Percentiles rank a stretch among this genome's conserved stretches.
Evolutionary conservation across 164 flowering plant species (phyloP).

Genomic region (Amborella trichopoda): DNA sequence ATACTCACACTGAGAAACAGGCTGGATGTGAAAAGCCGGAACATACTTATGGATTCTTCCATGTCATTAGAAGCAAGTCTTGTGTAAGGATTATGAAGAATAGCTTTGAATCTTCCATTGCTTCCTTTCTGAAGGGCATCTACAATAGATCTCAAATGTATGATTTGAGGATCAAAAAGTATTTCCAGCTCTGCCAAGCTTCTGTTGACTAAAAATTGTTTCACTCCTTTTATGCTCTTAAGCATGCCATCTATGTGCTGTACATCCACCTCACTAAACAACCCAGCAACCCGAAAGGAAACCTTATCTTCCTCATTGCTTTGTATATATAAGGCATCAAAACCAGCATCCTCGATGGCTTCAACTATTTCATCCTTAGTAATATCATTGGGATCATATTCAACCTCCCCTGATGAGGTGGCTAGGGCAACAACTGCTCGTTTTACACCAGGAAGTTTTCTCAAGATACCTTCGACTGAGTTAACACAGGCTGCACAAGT

Average conservation of each 20-base stretch:
- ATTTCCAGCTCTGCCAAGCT: slow-evolving; percentile 43
- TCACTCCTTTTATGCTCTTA: slow-evolving; percentile 51
- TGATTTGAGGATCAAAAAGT: slow-evolving; percentile 74
- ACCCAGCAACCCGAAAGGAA: slow-evolving; percentile 42
- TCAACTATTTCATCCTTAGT: slow-evolving; percentile 72
- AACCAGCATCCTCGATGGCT: slow-evolving; percentile 97
- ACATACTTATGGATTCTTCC: slow-evolving; percentile 50
- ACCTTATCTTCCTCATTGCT: slow-evolving; percentile 77
- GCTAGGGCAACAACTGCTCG: slow-evolving; percentile 89
- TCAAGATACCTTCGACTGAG: slow-evolving; percentile 88
- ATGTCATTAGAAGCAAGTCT: neutral
- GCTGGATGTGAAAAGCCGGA: slow-evolving; percentile 72
- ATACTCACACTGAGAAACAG: slow-evolving; percentile 2
- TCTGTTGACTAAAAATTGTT: slow-evolving; percentile 44
- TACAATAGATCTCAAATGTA: slow-evolving; percentile 60
- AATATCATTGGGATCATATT: slow-evolving; percentile 63
- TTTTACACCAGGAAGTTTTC: slow-evolving; percentile 69
- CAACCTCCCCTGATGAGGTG: slow-evolving; percentile 87
- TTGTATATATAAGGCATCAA: slow-evolving; percentile 77
- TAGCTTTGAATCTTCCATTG: slow-evolving; percentile 44
- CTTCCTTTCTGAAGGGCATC: slow-evolving; percentile 61
- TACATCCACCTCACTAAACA: slow-evolving; percentile 47
- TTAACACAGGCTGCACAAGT: slow-evolving; percentile 96
- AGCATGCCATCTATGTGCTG: slow-evolving; percentile 53
- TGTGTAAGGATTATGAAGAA: slow-evolving; percentile 38